A percentile compares a stretch with the other conserved stretches of the same genome.
These are phyloP conservation scores for Phytophthora pisi DNA, from an alignment of 352 stramenopile species.

Conservation along the genomic window DNA sequence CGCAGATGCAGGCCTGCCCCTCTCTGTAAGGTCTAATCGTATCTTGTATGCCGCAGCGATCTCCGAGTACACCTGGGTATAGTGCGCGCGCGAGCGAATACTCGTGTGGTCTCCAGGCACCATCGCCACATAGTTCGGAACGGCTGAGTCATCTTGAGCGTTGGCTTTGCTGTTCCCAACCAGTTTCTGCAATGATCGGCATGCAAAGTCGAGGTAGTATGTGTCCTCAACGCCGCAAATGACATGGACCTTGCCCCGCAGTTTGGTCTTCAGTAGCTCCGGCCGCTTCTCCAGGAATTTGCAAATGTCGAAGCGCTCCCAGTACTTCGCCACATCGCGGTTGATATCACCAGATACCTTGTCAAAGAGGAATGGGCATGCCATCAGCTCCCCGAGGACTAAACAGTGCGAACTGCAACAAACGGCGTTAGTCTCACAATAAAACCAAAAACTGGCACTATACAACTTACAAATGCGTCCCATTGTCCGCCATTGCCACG, in stretches of 20 bases:
- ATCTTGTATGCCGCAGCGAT: constrained; percentile 43
- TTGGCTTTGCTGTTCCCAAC: constrained; percentile 39
- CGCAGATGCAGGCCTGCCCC: background rate
- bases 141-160: constrained; percentile 21
- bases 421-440: constrained; percentile 5
- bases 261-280: constrained; percentile 43
- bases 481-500: constrained; percentile 79
- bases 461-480: constrained; percentile 74
- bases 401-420: constrained; percentile 64
- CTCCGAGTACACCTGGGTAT: constrained; percentile 64
- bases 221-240: constrained; percentile 77
- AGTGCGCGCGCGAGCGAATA: constrained; percentile 73
- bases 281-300: constrained; percentile 49
- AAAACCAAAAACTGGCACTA: too few relatives aligned
- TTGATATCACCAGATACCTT: constrained; percentile 79
- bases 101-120: constrained; percentile 73
- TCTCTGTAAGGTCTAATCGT: too few relatives aligned
- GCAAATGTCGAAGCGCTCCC: constrained; percentile 70
- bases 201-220: constrained; percentile 79
- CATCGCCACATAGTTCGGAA: constrained; percentile 73
- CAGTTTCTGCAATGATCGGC: constrained; percentile 59
- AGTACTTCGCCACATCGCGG: constrained; percentile 56
- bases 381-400: constrained; percentile 54
- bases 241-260: constrained; percentile 73
- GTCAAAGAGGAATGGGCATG: constrained; percentile 67